These are phyloP conservation scores for Candida khao-thaluensis DNA, from an alignment of 805 yeast species.

Conservation along the genomic window DNA sequence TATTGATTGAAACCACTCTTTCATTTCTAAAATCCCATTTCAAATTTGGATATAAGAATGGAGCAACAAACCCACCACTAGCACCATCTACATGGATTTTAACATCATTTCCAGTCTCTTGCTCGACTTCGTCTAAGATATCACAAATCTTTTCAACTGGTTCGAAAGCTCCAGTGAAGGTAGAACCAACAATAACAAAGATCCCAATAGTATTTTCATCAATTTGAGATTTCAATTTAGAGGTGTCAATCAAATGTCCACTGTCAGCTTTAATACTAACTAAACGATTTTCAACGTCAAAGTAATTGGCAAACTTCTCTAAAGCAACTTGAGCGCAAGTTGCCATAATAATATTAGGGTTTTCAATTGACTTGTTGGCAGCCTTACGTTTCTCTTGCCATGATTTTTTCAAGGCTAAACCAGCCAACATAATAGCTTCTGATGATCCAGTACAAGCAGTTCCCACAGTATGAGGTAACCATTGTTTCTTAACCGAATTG, in stretches of 20 bases:
- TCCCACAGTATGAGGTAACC: conserved; percentile 56
- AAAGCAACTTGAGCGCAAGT: conserved; percentile 91
- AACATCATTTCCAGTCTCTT: conserved; percentile 61
- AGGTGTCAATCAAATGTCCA: conserved; percentile 63
- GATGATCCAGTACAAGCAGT: conserved; percentile 93
- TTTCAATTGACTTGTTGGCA: conserved; percentile 55
- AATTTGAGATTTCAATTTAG: conserved; percentile 57
- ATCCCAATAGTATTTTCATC: conserved; percentile 95
- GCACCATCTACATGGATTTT: conserved; percentile 96
- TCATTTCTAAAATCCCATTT: conserved; percentile 81
- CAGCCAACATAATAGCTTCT: conserved; percentile 92
- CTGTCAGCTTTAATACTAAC: conserved; percentile 62
- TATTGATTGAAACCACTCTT: conserved; percentile 80
- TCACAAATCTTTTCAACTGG: conserved; percentile 59
- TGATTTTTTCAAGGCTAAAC: conserved; percentile 83
- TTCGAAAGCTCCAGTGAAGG: conserved; percentile 92
- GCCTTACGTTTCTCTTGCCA: conserved; percentile 73
- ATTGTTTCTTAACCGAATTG: conserved; percentile 24
- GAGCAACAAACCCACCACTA: conserved; percentile 86
- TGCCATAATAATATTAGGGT: conserved; percentile 90
- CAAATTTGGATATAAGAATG: conserved; percentile 71
- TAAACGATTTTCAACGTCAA: conserved; percentile 83
- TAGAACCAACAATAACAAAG: conserved; percentile 84
- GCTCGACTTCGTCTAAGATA: conserved; percentile 69
- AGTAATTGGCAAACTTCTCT: conserved; percentile 91